Evolutionary conservation across 306 rosid genomes (phyloP).

Genomic region (Arachis stenosperma): DNA sequence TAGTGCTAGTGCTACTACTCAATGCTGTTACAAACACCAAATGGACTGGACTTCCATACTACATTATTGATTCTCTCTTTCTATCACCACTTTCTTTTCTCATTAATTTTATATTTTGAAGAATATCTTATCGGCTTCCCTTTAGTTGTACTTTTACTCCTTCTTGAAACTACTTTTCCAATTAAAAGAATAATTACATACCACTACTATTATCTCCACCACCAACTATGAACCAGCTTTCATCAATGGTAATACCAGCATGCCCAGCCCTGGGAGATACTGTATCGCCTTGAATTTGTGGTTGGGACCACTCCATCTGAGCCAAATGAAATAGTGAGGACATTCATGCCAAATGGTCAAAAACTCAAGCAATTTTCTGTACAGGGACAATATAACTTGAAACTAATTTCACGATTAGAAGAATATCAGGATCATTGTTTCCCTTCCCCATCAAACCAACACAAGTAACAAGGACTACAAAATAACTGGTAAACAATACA

Average conservation of each 20-base stretch:
- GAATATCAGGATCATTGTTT: conserved; percentile 8
- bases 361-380: conserved; percentile 31
- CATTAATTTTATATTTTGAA: conserved; percentile 19
- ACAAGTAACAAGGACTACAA: background rate
- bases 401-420: conserved; percentile 16
- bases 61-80: conserved; percentile 25
- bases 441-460: conserved; percentile 21
- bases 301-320: conserved; percentile 99
- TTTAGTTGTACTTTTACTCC: conserved; percentile 28
- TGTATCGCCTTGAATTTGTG: conserved; percentile 81
- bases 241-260: conserved; percentile 78
- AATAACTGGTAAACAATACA: background rate
- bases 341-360: conserved; percentile 30
- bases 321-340: conserved; percentile 34
- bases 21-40: conserved; percentile 19
- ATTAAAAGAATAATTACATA: conserved; percentile 36
- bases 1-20: background rate
- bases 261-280: conserved; percentile 95
- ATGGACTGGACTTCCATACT: conserved; percentile 26
- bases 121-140: conserved; percentile 14
- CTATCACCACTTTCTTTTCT: conserved; percentile 1
- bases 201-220: conserved; percentile 97
- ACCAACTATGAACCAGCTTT: conserved; percentile 89
- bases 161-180: conserved; percentile 4
- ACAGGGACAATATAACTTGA: conserved; percentile 26